Base-by-base conservation (phyloP, 345 rosid species). In the Populus deltoides region DNA sequence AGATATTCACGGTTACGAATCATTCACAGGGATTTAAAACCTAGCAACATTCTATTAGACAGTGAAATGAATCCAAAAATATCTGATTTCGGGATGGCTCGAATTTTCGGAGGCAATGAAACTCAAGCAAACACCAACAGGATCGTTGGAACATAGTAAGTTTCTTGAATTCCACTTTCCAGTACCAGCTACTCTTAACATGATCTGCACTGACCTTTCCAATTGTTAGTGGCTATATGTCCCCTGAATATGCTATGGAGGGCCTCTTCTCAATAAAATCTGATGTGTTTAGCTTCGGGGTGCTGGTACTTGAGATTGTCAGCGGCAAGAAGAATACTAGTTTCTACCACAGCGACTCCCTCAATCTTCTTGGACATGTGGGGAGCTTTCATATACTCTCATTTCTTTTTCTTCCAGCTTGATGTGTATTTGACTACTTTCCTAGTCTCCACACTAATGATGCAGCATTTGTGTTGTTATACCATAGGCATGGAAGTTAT, bases 101-200 rank as follows among this genome's bases (percentile, higher is more conserved):
- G 70, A 7, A 66, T 66, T 20, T 33, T 66, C 17, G 2, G 70
- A 17, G 70, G 70, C 35, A 66, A 66, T 1, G 43, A 29, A 33
- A 66, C 70, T 66, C 43, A 66, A 66, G 70, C 20, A 33, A 17
- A 66, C 38, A 66, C 70, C 39, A 33, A 17, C 1, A 27, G 70
- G 22, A 66, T 66, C 4, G 70, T 36, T 67, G 70, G 70, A 67
- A 67, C 70, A 16, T 67, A 35, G 70, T 67, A 67, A 67, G 70
- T 4, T 17, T 35, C 70, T 70, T 77, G 20, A 35, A 39, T 35
- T 27, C 4, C 4, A 2, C 2, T 59, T 59, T 59, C 24, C 65
- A 59, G 65, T 2, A n/a, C 1, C 0, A 0, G 29, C 24, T 25
- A 8, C 65, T 59, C 17, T 47, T 47, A 8, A 59, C 13, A 1